These are phyloP conservation scores for Podaxis sp. DNA, from an alignment of 768 basidiomycete species.

Conservation along the genomic window DNA sequence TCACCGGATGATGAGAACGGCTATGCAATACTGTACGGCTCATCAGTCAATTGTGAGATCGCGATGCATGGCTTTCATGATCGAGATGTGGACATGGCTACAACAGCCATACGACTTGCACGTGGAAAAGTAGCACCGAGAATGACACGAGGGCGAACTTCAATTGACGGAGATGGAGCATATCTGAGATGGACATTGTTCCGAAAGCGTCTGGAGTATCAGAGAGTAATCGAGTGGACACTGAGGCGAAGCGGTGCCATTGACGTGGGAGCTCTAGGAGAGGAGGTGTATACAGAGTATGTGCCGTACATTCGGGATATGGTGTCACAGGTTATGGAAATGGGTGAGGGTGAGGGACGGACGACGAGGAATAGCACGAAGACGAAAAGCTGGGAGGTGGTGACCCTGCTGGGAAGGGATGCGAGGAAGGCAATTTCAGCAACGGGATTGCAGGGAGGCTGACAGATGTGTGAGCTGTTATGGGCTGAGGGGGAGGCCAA, in stretches of 20 bases:
- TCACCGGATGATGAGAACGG: constrained; percentile 60
- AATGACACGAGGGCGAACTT: constrained; percentile 31
- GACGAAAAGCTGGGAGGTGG: constrained; percentile 31
- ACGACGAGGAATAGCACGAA: constrained; percentile 58
- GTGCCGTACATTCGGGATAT: constrained; percentile 61
- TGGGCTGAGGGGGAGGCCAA: constrained; percentile 23
- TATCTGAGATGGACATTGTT: constrained; percentile 19
- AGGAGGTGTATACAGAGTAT: constrained; percentile 60
- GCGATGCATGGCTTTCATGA: constrained; percentile 34
- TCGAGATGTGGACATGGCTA: constrained; percentile 49
- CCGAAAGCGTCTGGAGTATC: constrained; percentile 46
- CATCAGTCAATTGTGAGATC: constrained; percentile 23
- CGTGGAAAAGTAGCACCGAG: constrained; percentile 33
- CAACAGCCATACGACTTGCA: constrained; percentile 45
- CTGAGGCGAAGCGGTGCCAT: neutral
- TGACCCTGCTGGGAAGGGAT: constrained; percentile 41
- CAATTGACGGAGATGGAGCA: constrained; percentile 25
- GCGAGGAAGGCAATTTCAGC: constrained; percentile 20
- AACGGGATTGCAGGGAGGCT: constrained; percentile 16
- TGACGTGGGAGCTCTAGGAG: neutral
- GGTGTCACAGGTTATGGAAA: constrained; percentile 52
- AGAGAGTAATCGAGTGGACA: constrained; percentile 36
- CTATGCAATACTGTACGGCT: constrained; percentile 40
- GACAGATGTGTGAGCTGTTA: constrained; percentile 18
- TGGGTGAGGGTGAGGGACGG: constrained; percentile 21